phyloP scores from a whole-genome alignment of 139 green algal species.

The Coelastrella sp. region DNA sequence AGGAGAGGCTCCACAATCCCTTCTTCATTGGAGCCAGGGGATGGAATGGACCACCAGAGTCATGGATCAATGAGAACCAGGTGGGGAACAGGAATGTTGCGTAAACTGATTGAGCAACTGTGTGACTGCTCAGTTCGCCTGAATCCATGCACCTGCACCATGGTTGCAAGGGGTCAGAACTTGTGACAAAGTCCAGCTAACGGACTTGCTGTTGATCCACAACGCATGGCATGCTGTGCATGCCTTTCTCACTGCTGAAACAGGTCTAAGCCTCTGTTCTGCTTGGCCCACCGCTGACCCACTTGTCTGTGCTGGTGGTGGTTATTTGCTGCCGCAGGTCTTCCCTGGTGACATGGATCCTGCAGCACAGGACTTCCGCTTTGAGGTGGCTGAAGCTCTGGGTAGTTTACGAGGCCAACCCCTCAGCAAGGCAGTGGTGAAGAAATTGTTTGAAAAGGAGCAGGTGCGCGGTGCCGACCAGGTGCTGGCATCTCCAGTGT shows the following conservation, averaged over 20 bases:
- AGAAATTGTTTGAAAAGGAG: not conserved
- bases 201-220: no score
- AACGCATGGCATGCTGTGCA: no score
- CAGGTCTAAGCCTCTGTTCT: no score
- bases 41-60: constrained; percentile 69
- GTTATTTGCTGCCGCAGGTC: constrained; percentile 9
- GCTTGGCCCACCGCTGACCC: no score
- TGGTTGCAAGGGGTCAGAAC: no score
- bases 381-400: constrained; percentile 18
- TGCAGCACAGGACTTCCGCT: not conserved
- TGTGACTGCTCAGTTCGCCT: no score
- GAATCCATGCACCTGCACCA: no score
- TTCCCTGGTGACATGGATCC: constrained; percentile 31
- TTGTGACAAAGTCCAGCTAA: no score
- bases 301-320: not conserved
- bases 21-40: constrained; percentile 66
- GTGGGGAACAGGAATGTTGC: no score
- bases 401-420: not conserved
- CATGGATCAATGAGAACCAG: constrained; percentile 69
- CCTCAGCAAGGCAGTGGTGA: not conserved
- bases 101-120: no score
- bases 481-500: constrained; percentile 9
- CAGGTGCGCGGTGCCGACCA: constrained; percentile 3
- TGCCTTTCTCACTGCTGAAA: no score
- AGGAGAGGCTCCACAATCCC: constrained; percentile 71